Percentiles rank a stretch among this genome's conserved stretches.
Evolutionary conservation across 805 yeast species (phyloP).

Genomic region (Metschnikowia amazonensis): DNA sequence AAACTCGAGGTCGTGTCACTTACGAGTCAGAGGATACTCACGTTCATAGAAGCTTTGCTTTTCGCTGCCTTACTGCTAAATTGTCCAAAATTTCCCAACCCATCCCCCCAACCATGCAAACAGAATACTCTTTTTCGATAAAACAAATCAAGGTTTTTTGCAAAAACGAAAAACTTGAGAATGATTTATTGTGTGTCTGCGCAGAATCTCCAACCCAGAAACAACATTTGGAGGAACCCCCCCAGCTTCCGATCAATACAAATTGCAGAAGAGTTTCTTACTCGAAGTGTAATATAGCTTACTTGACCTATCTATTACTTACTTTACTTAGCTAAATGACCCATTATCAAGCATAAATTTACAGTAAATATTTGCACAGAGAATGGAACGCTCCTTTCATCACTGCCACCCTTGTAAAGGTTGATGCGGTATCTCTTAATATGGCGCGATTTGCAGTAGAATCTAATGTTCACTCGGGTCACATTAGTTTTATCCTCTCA

Average conservation of each 20-base stretch:
- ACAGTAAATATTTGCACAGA: neutral
- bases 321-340: neutral
- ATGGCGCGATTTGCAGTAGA: too few relatives aligned
- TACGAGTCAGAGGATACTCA: neutral
- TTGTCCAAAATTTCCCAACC: neutral
- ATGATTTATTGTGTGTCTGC: too few relatives aligned
- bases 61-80: neutral
- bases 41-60: neutral
- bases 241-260: neutral
- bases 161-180: too few relatives aligned
- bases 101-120: too few relatives aligned
- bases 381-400: neutral
- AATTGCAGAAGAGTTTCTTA: neutral
- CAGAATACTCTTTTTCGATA: too few relatives aligned
- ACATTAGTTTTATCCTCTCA: neutral
- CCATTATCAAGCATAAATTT: neutral
- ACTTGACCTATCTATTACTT: neutral
- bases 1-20: neutral
- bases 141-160: too few relatives aligned
- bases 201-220: neutral
- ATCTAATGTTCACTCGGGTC: too few relatives aligned
- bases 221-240: neutral
- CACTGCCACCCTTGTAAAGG: neutral
- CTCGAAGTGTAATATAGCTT: neutral
- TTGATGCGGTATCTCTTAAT: too few relatives aligned